A percentile compares a stretch with the other conserved stretches of the same genome.
These are phyloP conservation scores for Lentinula boryana DNA, from an alignment of 768 basidiomycete genomes.

Conservation along the genomic window DNA sequence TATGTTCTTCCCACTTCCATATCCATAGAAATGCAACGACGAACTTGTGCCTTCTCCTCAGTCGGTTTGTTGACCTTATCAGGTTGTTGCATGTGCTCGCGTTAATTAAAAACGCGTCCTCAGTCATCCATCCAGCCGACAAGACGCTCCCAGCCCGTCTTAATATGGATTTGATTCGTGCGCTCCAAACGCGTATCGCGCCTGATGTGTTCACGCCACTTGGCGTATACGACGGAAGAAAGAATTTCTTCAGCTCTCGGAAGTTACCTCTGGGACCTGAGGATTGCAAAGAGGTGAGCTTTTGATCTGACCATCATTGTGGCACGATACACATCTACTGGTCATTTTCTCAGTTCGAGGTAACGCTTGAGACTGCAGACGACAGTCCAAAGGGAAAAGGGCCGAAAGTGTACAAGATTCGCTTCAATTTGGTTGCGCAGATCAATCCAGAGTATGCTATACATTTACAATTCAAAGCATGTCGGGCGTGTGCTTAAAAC, in stretches of 20 bases:
- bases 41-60: conserved; percentile 11
- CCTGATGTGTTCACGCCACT: conserved; percentile 68
- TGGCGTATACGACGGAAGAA: conserved; percentile 74
- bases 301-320: neutral
- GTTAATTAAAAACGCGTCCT: neutral
- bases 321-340: neutral
- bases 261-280: conserved; percentile 51
- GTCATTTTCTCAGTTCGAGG: conserved; percentile 46
- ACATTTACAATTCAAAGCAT: neutral
- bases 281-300: conserved; percentile 45
- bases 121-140: conserved; percentile 64
- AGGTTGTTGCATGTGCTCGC: neutral
- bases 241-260: conserved; percentile 40
- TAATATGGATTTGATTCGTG: conserved; percentile 65
- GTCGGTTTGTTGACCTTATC: conserved; percentile 33
- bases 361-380: conserved; percentile 34
- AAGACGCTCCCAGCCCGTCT: conserved; percentile 60
- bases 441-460: conserved; percentile 48
- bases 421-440: conserved; percentile 48
- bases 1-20: conserved; percentile 24
- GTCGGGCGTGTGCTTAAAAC: neutral
- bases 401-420: conserved; percentile 65
- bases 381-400: conserved; percentile 30
- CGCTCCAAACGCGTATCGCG: conserved; percentile 51
- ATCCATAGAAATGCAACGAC: neutral